A percentile compares a stretch with the other conserved stretches of the same genome.
Conservation (phyloP, 148 eudicot species). For the Silene conica region DNA sequence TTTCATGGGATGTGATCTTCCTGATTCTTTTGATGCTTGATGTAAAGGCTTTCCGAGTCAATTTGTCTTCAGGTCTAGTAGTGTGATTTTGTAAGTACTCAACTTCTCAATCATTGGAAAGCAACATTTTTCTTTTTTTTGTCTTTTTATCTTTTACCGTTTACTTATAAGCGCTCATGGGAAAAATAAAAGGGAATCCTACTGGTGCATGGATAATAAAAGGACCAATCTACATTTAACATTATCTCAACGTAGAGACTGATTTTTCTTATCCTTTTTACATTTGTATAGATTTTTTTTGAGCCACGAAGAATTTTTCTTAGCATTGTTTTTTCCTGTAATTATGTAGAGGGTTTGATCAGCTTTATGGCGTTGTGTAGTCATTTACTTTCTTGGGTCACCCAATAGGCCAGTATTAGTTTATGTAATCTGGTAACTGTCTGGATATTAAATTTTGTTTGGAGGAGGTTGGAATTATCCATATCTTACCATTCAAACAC, state of each 20-base stretch:
- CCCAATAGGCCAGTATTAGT: neutral
- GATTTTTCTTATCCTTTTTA: neutral
- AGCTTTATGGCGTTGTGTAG: neutral
- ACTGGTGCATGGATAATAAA: neutral
- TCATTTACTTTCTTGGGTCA: neutral
- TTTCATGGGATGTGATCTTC: neutral
- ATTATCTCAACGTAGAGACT: too few relatives aligned
- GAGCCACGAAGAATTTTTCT: neutral
- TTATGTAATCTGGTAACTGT: neutral
- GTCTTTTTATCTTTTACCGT: neutral
- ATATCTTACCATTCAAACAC: neutral
- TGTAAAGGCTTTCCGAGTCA: neutral
- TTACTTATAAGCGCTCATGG: neutral
- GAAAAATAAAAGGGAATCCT: neutral
- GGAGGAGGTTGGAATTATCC: neutral
- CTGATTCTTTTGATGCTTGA: constrained; percentile 1
- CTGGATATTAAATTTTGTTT: neutral
- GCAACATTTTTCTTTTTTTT: neutral
- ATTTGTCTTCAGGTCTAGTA: neutral
- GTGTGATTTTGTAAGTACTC: neutral
- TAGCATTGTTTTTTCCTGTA: too few relatives aligned
- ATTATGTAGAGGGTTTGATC: neutral
- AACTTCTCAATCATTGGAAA: neutral
- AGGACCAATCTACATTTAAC: neutral
- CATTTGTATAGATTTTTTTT: neutral